Base-by-base conservation (phyloP, 495 filamentous ascomycete genomes). In the Penicillium longicatenatum region DNA sequence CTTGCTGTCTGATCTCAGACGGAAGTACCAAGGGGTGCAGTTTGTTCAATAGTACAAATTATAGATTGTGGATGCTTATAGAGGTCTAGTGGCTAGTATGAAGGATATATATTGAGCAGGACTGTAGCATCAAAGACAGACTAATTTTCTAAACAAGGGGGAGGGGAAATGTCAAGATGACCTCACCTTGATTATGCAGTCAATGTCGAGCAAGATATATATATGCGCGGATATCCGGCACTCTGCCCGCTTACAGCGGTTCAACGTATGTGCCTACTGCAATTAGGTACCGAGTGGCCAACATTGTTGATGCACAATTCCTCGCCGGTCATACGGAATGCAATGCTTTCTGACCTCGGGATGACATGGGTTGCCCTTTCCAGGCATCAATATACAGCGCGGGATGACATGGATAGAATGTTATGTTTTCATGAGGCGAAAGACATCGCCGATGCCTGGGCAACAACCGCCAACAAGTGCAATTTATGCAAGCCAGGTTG, bases 261-360 rank as follows among this genome's bases (percentile, higher is more conserved):
- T n/a, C n/a, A n/a, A n/a, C n/a, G n/a, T n/a, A n/a, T n/a, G n/a
- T n/a, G n/a, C n/a, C n/a, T n/a, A n/a, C n/a, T n/a, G n/a, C n/a
- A n/a, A n/a, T n/a, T n/a, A n/a, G n/a, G n/a, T n/a, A n/a, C n/a
- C n/a, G n/a, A 6, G n/a, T 35, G 41, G 51, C 29, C 16, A 56
- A 50, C 58, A 61, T 61, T 56, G 53, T 37, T 21, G 33, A 30
- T 48, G 37, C 51, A 54, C 14, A 47, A 33, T 47, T 17, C 29
- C 22, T 6, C 29, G 41, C 30, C 39, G 41, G 47, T 58, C 55
- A 58, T 58, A 44, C 21, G 50, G 46, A 58, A 62, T 62, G 55
- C 42, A 2, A 53, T 47, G 21, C 24, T 26, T 26, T 26, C 26
- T 26, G 3, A 26, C 26, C 26, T 26, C 26, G 26, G 26, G 7